A percentile compares a stretch with the other conserved stretches of the same genome.
phyloP scores from a whole-genome alignment of 129 eudicot species.

The Gnaphalium uliginosum region DNA sequence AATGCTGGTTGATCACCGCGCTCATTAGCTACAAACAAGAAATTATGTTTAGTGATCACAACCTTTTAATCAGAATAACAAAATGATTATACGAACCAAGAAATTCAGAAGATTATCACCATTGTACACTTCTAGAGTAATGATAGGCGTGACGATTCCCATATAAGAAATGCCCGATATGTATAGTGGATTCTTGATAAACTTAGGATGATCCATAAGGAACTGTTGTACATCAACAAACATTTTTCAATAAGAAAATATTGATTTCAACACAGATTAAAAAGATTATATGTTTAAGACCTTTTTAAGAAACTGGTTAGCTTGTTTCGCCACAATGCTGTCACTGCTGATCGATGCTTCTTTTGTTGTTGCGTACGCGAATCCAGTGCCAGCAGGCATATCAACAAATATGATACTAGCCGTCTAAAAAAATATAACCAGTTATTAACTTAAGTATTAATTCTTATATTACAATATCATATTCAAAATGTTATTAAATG shows the following conservation, averaged over 20 bases:
- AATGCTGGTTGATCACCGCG: conserved; percentile 15
- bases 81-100: not conserved
- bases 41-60: conserved; percentile 6
- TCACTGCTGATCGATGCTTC: conserved; percentile 12
- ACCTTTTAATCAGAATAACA: not conserved
- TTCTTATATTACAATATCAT: not conserved
- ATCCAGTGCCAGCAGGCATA: conserved; percentile 26
- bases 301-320: conserved; percentile 13
- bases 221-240: conserved; percentile 17
- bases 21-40: conserved; percentile 19
- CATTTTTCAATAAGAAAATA: no score
- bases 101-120: not conserved
- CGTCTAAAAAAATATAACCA: conserved; percentile 2
- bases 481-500: not conserved
- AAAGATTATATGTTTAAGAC: not conserved
- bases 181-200: conserved; percentile 15
- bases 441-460: not conserved
- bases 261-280: not conserved
- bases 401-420: conserved; percentile 20
- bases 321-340: not conserved
- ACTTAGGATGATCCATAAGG: conserved; percentile 25
- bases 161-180: conserved; percentile 15
- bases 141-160: conserved; percentile 12
- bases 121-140: conserved; percentile 12
- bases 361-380: conserved; percentile 11